Conservation (phyloP, 331 rosid genomes). For the Malus hybrid region DNA sequence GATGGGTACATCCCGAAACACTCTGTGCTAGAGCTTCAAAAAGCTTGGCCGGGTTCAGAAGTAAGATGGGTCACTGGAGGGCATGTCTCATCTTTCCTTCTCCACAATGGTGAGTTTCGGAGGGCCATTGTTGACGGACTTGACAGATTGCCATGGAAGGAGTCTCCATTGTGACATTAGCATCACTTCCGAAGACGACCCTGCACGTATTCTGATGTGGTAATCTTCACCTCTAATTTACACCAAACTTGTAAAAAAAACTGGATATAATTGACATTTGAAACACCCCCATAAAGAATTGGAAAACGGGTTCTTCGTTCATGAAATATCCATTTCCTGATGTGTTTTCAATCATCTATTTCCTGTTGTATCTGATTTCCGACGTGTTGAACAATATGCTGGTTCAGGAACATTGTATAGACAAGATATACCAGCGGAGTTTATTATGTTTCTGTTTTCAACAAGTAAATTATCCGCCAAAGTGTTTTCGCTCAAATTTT, state of each 20-base stretch:
- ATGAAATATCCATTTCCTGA: background rate
- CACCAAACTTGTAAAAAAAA: slow-evolving; percentile 18
- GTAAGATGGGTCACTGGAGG: slow-evolving; percentile 99
- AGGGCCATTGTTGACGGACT: slow-evolving; percentile 84
- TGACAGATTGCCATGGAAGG: slow-evolving; percentile 71
- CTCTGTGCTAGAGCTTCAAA: slow-evolving; percentile 79
- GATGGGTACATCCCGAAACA: slow-evolving; percentile 91
- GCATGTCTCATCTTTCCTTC: slow-evolving; percentile 91
- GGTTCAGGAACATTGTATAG: background rate
- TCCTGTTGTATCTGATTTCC: background rate
- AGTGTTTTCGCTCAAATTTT: background rate
- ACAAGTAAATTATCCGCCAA: background rate
- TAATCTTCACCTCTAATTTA: slow-evolving; percentile 19
- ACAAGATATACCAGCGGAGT: background rate
- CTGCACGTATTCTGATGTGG: slow-evolving; percentile 6
- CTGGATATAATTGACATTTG: slow-evolving; percentile 8
- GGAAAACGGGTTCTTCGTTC: background rate
- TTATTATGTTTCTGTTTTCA: background rate
- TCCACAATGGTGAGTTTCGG: slow-evolving; percentile 71
- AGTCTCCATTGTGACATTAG: slow-evolving; percentile 37
- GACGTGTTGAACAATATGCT: background rate
- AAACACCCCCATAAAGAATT: background rate
- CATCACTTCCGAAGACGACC: background rate
- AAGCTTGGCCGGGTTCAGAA: slow-evolving; percentile 96
- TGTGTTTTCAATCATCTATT: background rate